Percentiles rank a stretch among this genome's conserved stretches.
Evolutionary conservation across 2,329 filamentous ascomycete species (phyloP).

Genomic region (Diplodia mutila): DNA sequence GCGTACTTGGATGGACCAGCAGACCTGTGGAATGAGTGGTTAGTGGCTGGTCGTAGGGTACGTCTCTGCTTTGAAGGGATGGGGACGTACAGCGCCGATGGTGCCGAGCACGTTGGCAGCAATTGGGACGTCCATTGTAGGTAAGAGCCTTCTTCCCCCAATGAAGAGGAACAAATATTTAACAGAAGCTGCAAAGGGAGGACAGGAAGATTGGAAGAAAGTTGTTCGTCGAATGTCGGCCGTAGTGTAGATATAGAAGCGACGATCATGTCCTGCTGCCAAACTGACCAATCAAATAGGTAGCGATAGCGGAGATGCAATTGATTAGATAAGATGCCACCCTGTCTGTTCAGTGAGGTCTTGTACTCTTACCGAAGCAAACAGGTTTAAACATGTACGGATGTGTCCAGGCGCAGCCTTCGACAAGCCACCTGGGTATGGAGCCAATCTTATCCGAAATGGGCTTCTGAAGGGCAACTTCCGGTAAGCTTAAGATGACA

Average conservation of each 20-base stretch:
- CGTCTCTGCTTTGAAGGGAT: conserved; percentile 9
- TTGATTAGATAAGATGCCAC: neutral
- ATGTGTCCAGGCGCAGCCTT: no score
- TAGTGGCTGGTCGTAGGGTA: neutral
- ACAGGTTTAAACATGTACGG: neutral
- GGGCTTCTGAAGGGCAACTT: neutral
- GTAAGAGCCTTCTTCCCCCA: neutral
- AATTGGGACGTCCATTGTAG: conserved; percentile 57
- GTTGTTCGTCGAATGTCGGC: neutral
- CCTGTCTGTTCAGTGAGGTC: neutral
- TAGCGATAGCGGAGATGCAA: neutral
- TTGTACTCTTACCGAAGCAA: no score
- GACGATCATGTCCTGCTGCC: neutral
- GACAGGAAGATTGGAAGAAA: neutral
- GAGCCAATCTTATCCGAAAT: neutral
- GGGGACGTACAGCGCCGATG: conserved; percentile 56
- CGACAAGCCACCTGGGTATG: neutral
- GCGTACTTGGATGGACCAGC: conserved; percentile 66
- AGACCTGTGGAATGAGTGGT: conserved; percentile 44
- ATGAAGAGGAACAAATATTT: neutral
- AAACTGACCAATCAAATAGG: neutral
- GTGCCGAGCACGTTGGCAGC: conserved; percentile 64
- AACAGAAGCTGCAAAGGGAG: neutral
- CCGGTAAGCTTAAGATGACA: neutral
- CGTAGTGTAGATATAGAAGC: neutral